Percentiles rank a stretch among this genome's conserved stretches.
phyloP scores from a whole-genome alignment of 129 eudicot species.

The sunflower (Helianthus annuus) region HanXRQr2.0-SUNRISE NC_035443.2:179610741-179611240 shows the following conservation, averaged over 20 bases:
- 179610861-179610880: neutral
- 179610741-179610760: no score
- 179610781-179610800: neutral
- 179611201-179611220: slow-evolving; percentile 47
- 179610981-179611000: slow-evolving; percentile 60
- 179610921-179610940: slow-evolving; percentile 37
- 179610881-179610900: slow-evolving; percentile 27
- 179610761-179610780: neutral
- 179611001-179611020: slow-evolving; percentile 24
- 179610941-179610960: slow-evolving; percentile 40
- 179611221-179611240: slow-evolving; percentile 49
- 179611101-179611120: neutral
- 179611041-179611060: no score
- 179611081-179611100: neutral
- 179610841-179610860: neutral
- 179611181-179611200: slow-evolving; percentile 51
- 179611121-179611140: slow-evolving; percentile 36
- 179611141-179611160: slow-evolving; percentile 64
- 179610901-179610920: slow-evolving; percentile 58
- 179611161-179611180: slow-evolving; percentile 33
- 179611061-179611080: no score
- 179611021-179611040: no score
- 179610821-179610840: neutral
- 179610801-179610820: neutral
- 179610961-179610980: slow-evolving; percentile 64